These are phyloP conservation scores for Tephrocybe sp. DNA, from an alignment of 768 basidiomycete species.

Conservation along the genomic window DNA sequence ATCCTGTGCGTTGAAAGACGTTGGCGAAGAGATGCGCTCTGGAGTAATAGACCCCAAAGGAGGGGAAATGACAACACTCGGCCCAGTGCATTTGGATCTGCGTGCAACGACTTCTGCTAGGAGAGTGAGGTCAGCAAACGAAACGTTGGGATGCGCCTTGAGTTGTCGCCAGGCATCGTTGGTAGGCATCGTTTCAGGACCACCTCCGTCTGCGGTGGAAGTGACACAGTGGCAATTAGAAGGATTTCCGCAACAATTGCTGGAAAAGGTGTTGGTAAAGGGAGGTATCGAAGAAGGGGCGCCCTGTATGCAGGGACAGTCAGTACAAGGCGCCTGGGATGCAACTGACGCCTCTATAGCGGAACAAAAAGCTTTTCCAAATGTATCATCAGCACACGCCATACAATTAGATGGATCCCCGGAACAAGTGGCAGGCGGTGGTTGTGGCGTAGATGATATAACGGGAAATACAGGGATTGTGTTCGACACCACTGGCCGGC, in stretches of 20 bases:
- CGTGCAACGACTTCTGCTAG: slow-evolving; percentile 89
- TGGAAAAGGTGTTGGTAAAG: background rate
- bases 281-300: background rate
- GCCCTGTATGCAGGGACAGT: slow-evolving; percentile 44
- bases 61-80: slow-evolving; percentile 57
- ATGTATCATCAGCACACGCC: slow-evolving; percentile 82
- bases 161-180: slow-evolving; percentile 82
- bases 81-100: slow-evolving; percentile 73
- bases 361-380: slow-evolving; percentile 85
- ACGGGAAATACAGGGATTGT: slow-evolving; percentile 56
- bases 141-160: slow-evolving; percentile 86
- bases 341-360: slow-evolving; percentile 66
- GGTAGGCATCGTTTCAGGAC: slow-evolving; percentile 65
- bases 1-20: slow-evolving; percentile 13
- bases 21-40: slow-evolving; percentile 40
- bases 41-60: slow-evolving; percentile 47
- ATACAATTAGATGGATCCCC: slow-evolving; percentile 85
- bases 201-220: slow-evolving; percentile 8
- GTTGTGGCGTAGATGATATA: slow-evolving; percentile 23
- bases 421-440: slow-evolving; percentile 53
- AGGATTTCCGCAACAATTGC: slow-evolving; percentile 20
- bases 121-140: slow-evolving; percentile 78
- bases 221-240: slow-evolving; percentile 22
- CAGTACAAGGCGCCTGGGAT: slow-evolving; percentile 45
- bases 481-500: slow-evolving; percentile 37